Percentiles rank a stretch among this genome's conserved stretches.
These are phyloP conservation scores for Aspergillus intermedius DNA, from an alignment of 2,329 filamentous ascomycete genomes.

Conservation along the genomic window DNA sequence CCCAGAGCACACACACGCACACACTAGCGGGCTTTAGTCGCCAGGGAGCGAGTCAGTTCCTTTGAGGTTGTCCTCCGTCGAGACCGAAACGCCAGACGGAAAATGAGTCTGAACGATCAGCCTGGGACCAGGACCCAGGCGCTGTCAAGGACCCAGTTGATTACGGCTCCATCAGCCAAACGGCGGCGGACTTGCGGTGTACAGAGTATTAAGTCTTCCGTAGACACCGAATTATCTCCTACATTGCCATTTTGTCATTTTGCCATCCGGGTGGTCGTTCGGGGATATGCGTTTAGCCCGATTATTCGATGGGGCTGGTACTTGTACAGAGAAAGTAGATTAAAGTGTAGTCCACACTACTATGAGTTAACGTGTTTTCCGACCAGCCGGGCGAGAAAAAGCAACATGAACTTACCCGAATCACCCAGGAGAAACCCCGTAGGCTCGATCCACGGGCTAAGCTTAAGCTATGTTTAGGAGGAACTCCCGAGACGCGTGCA, in stretches of 20 bases:
- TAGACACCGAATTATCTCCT: background rate
- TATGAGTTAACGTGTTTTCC: background rate
- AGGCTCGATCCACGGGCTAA: conserved; percentile 17
- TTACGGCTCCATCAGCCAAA: background rate
- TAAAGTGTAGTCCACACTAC: background rate
- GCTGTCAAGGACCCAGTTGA: background rate
- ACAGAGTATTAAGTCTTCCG: background rate
- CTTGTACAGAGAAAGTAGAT: background rate
- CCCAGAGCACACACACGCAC: background rate
- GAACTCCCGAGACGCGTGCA: conserved; percentile 8
- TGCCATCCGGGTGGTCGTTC: background rate
- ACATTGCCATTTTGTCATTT: too few species aligned
- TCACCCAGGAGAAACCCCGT: conserved; percentile 1
- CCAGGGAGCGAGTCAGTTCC: background rate
- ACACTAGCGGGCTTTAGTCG: background rate
- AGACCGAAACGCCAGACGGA: background rate
- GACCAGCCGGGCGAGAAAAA: background rate
- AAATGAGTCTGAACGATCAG: background rate
- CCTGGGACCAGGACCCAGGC: background rate
- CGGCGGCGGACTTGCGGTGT: conserved; percentile 1
- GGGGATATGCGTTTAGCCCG: background rate
- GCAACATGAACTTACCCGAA: conserved; percentile 3
- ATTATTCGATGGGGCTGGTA: background rate
- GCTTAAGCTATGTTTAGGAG: conserved; percentile 21
- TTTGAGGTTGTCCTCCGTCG: background rate